Conservation (phyloP, 2,329 filamentous ascomycete genomes). For the Pseudopithomyces chartarum region DNA sequence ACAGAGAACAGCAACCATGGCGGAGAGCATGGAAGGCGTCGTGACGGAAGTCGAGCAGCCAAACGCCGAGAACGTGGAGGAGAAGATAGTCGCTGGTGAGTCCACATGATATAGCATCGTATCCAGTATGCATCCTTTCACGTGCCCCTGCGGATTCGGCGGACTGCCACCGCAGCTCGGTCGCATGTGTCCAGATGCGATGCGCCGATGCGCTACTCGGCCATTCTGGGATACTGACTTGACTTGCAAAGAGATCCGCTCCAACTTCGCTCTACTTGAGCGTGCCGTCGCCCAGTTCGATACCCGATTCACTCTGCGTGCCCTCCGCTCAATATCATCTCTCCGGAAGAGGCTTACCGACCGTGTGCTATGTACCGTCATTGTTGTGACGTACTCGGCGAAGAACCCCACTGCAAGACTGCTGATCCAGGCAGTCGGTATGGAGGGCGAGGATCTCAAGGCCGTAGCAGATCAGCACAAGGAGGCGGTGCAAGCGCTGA, state of each 20-base stretch:
- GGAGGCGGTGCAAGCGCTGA: slow-evolving; percentile 68
- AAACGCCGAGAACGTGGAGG: slow-evolving; percentile 47
- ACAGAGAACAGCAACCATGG: slow-evolving; percentile 45
- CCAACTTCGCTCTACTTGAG: slow-evolving; percentile 89
- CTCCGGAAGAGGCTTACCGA: slow-evolving; percentile 88
- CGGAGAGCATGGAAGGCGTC: slow-evolving; percentile 57
- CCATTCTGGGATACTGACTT: slow-evolving; percentile 32
- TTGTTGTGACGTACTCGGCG: slow-evolving; percentile 77
- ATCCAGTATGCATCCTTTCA: slow-evolving; percentile 23
- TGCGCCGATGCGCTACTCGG: slow-evolving; percentile 12
- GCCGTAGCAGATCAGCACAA: slow-evolving; percentile 58
- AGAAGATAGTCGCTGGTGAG: slow-evolving; percentile 48
- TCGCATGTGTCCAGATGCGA: slow-evolving; percentile 36
- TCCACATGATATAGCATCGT: slow-evolving; percentile 15
- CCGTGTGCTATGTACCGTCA: slow-evolving; percentile 79
- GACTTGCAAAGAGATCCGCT: slow-evolving; percentile 77
- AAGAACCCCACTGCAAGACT: slow-evolving; percentile 70
- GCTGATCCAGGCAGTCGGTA: slow-evolving; percentile 72
- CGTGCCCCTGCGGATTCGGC: slow-evolving; percentile 29
- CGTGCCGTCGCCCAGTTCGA: slow-evolving; percentile 93
- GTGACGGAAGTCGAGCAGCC: slow-evolving; percentile 48
- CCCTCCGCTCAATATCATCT: slow-evolving; percentile 91
- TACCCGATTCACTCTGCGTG: slow-evolving; percentile 90
- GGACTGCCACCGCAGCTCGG: slow-evolving; percentile 21
- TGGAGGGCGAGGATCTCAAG: slow-evolving; percentile 67